phyloP scores from a whole-genome alignment of 345 rosid genomes.

The Crucihimalaya himalaica region DNA sequence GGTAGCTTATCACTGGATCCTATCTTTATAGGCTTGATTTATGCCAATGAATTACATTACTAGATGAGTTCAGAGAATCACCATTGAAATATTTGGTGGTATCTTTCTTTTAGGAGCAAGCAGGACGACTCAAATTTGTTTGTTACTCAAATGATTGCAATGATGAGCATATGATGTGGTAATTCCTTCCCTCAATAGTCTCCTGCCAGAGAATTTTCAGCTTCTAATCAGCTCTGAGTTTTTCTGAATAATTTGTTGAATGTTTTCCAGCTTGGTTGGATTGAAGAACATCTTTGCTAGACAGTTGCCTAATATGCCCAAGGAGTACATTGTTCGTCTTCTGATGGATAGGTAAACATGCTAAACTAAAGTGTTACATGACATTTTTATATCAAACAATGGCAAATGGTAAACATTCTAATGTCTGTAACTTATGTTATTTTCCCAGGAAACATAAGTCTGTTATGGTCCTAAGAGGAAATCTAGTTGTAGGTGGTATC shows the following conservation, averaged over 20 bases:
- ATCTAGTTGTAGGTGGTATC: conserved; percentile 95
- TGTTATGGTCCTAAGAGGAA: conserved; percentile 91
- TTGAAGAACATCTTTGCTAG: conserved; percentile 97
- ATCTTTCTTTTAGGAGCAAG: conserved; percentile 71
- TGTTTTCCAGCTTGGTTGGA: conserved; percentile 78
- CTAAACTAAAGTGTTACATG: neutral
- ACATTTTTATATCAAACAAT: neutral
- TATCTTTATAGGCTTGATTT: neutral
- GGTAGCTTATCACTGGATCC: conserved; percentile 45
- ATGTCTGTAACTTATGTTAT: conserved; percentile 31
- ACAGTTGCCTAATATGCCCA: conserved; percentile 99
- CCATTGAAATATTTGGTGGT: neutral
- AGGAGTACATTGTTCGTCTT: conserved; percentile 98
- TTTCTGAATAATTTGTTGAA: conserved; percentile 16
- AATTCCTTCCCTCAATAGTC: conserved; percentile 39
- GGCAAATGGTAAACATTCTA: conserved; percentile 13
- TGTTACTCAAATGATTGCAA: conserved; percentile 79
- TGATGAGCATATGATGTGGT: conserved; percentile 99
- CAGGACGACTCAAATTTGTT: conserved; percentile 80
- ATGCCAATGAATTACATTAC: neutral
- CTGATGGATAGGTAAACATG: conserved; percentile 87
- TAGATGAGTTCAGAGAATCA: neutral
- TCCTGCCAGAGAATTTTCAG: neutral
- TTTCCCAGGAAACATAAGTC: conserved; percentile 87
- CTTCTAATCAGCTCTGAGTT: neutral